Percentiles rank a stretch among this genome's conserved stretches.
Evolutionary conservation across 257 asterid genomes (phyloP).

Genomic region (Solanum sejunctum): DNA sequence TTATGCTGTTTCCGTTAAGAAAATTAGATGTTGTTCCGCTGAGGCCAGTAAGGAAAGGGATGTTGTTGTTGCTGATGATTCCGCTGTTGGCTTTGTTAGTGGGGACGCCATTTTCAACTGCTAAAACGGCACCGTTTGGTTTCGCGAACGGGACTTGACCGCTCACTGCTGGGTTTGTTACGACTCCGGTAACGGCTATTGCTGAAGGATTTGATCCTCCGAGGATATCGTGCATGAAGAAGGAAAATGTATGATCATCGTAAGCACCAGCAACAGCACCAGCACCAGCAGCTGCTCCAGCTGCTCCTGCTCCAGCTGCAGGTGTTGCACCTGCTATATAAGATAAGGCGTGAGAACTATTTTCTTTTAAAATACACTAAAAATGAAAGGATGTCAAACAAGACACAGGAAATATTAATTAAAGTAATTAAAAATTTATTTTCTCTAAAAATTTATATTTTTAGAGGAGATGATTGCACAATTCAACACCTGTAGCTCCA

Average conservation of each 20-base stretch:
- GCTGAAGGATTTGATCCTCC: conserved; percentile 89
- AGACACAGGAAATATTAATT: too few relatives aligned
- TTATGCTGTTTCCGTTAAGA: conserved; percentile 12
- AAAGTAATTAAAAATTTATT: too few relatives aligned
- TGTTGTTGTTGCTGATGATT: conserved; percentile 53
- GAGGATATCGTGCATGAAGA: conserved; percentile 87
- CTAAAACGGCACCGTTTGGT: conserved; percentile 80
- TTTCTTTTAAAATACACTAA: background rate
- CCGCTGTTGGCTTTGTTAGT: conserved; percentile 62
- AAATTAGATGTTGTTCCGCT: conserved; percentile 53
- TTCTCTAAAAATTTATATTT: background rate
- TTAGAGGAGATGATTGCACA: background rate
- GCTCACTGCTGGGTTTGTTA: conserved; percentile 59
- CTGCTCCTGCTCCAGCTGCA: background rate
- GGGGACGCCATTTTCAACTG: conserved; percentile 46
- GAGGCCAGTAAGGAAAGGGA: conserved; percentile 86
- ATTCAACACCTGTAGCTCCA: background rate
- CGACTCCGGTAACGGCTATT: conserved; percentile 72
- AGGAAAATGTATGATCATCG: conserved; percentile 42
- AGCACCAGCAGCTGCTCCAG: background rate
- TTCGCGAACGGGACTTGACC: conserved; percentile 90
- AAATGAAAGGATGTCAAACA: too few relatives aligned
- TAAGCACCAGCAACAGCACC: background rate
- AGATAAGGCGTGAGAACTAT: background rate
- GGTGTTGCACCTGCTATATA: background rate